Evolutionary conservation across 2,329 filamentous ascomycete genomes (phyloP).

Genomic region (Calonectria hawksworthii): DNA sequence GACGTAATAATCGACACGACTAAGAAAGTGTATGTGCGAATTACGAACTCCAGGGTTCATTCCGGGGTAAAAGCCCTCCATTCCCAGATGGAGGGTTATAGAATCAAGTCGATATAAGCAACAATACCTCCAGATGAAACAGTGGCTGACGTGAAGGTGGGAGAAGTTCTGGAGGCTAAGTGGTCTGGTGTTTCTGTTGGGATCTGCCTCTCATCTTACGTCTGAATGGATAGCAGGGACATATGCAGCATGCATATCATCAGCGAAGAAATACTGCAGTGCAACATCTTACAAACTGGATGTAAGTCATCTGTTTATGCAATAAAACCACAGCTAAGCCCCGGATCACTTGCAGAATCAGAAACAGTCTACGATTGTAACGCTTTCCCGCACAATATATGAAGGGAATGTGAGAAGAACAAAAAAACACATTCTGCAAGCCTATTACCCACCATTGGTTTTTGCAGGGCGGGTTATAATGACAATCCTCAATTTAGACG

Average conservation of each 20-base stretch:
- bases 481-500: too few species aligned
- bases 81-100: not conserved
- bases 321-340: not conserved
- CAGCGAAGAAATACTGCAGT: not conserved
- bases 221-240: not conserved
- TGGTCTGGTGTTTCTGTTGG: not conserved
- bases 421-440: not conserved
- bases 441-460: not conserved
- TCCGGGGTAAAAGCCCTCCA: not conserved
- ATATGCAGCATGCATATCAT: not conserved
- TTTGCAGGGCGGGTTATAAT: not conserved
- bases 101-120: not conserved
- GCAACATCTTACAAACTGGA: not conserved
- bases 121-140: not conserved
- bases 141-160: not conserved
- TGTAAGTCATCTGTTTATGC: not conserved
- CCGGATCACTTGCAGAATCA: not conserved
- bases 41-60: not conserved
- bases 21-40: not conserved
- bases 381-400: not conserved
- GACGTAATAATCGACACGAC: not conserved
- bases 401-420: not conserved
- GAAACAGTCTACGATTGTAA: too few species aligned
- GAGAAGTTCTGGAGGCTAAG: not conserved
- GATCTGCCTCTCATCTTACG: not conserved